Evolutionary conservation across 208 protist genomes (phyloP).

Genomic region (Trypanosoma platydactyli): DNA sequence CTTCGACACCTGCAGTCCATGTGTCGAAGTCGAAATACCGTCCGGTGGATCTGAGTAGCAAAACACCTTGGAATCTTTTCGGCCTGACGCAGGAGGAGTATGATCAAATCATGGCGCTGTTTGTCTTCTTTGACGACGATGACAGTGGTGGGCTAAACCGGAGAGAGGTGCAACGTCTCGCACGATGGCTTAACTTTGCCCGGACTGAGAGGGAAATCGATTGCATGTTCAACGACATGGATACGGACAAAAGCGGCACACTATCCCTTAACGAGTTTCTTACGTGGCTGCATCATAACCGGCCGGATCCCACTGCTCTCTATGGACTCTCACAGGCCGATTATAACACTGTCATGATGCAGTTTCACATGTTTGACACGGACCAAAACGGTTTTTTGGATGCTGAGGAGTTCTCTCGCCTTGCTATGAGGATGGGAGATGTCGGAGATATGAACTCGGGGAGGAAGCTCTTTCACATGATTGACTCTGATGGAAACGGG

Average conservation of each 20-base stretch:
- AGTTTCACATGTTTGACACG: slow-evolving; percentile 76
- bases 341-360: slow-evolving; percentile 89
- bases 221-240: slow-evolving; percentile 80
- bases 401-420: slow-evolving; percentile 55
- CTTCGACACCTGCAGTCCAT: neutral
- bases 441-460: slow-evolving; percentile 35
- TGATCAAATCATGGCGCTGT: slow-evolving; percentile 79
- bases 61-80: slow-evolving; percentile 58
- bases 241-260: slow-evolving; percentile 52
- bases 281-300: slow-evolving; percentile 71
- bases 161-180: slow-evolving; percentile 59
- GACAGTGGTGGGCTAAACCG: slow-evolving; percentile 61
- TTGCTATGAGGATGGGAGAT: slow-evolving; percentile 54
- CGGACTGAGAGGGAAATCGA: slow-evolving; percentile 59
- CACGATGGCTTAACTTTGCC: slow-evolving; percentile 83
- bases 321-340: slow-evolving; percentile 79
- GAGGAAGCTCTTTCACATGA: slow-evolving; percentile 51
- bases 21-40: slow-evolving; percentile 20
- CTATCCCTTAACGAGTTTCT: slow-evolving; percentile 75
- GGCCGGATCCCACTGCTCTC: slow-evolving; percentile 64
- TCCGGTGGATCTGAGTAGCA: slow-evolving; percentile 46
- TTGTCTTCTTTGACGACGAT: slow-evolving; percentile 82
- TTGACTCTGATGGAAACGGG: slow-evolving; percentile 51
- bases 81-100: slow-evolving; percentile 73
- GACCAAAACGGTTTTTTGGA: slow-evolving; percentile 68